Base-by-base conservation (phyloP, 805 yeast genomes). In the Ogataea ramenticola region DNA sequence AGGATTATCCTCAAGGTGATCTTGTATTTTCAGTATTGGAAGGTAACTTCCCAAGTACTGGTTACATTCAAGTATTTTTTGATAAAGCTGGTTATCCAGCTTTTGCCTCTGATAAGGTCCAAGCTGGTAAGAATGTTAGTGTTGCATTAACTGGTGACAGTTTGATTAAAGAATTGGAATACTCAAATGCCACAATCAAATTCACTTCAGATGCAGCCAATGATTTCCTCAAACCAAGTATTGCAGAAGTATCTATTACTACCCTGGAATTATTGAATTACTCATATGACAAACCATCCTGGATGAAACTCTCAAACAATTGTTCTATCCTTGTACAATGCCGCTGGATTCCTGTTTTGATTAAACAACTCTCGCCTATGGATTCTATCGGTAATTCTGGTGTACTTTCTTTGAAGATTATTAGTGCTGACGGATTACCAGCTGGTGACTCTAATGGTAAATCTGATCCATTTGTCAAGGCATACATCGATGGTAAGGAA, bases 391-490 rank as follows among this genome's bases (percentile, higher is more conserved):
- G 82, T 40, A 84, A 88, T 61, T 72, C 80, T 46, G 99, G 99
- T 60, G 68, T 67, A 26, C 63, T 91, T 51, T 71, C 70, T 20
- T 71, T 89, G 31, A 77, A 74, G 27, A 71, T 86, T 4, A 51
- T 80, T 38, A 69, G 71, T 40, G 98, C 93, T 3, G 72, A 72
- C 15, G 76, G 77, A 42, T 71, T 93, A 46, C 78, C 83, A 34
- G 74, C 96, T 14, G 95, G 90, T n/a, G 99, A 93, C 65, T 70
- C 86, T 27, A 83, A 82, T 53, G 98, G 98, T 41, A 84, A 85
- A 60, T 87, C 96, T 3, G 99, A 93, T 65, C 99, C 99, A 44
- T 91, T 80, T 61, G 72, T 80, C 47, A 76, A 80, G 55, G 73
- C 88, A 49, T 80, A 72, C 56, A 58, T 87, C 54, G 80, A 90